Conservation (phyloP, 2,329 filamentous ascomycete genomes). For the Talaromyces piceae region DNA sequence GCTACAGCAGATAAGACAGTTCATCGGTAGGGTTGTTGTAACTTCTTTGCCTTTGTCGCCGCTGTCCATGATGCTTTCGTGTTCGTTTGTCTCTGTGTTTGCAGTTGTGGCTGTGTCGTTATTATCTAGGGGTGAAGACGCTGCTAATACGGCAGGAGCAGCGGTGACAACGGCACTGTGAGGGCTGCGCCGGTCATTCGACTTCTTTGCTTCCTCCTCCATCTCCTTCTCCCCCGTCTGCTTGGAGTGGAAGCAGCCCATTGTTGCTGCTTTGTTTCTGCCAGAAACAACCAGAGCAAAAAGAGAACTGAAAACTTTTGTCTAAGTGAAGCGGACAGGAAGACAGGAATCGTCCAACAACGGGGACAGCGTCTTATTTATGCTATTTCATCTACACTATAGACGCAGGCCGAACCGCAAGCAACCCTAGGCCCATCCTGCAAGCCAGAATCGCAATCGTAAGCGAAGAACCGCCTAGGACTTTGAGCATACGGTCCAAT, state of each 20-base stretch:
- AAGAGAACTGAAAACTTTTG: no score
- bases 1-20: neutral
- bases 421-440: no score
- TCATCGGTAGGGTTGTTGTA: neutral
- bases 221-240: neutral
- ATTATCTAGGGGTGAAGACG: neutral
- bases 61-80: neutral
- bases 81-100: no score
- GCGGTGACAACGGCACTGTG: neutral
- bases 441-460: no score
- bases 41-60: neutral
- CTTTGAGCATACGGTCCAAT: neutral
- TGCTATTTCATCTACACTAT: no score
- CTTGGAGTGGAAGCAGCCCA: constrained; percentile 6
- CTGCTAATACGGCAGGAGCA: neutral
- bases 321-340: no score
- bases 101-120: neutral
- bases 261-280: neutral
- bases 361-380: no score
- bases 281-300: no score
- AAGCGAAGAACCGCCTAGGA: no score
- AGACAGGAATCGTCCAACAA: no score
- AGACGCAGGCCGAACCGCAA: no score
- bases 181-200: neutral
- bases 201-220: no score